phyloP scores from a whole-genome alignment of 495 filamentous ascomycete species.

The Penicillium antarcticum region DNA sequence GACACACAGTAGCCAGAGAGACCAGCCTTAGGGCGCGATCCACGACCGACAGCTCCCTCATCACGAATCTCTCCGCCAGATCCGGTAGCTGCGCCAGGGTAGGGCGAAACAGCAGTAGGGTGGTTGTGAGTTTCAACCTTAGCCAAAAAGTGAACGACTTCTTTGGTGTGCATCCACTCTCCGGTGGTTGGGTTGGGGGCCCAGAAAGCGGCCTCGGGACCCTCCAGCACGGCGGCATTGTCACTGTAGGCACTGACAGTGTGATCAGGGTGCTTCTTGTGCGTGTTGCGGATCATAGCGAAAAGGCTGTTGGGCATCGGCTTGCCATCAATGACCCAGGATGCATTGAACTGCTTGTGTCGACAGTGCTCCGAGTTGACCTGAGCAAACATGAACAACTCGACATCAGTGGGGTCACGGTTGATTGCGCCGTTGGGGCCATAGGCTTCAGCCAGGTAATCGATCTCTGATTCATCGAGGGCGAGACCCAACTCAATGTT shows the following conservation, averaged over 20 bases:
- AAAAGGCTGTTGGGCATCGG: conserved; percentile 77
- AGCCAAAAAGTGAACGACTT: conserved; percentile 80
- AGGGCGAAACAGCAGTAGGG: conserved; percentile 90
- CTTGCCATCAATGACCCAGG: conserved; percentile 93
- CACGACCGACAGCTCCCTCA: conserved; percentile 89
- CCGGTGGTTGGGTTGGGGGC: conserved; percentile 80
- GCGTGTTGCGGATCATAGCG: conserved; percentile 92
- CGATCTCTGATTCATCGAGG: conserved; percentile 82
- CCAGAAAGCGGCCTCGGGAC: conserved; percentile 73
- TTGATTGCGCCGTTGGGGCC: conserved; percentile 63
- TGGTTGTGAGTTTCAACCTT: conserved; percentile 99
- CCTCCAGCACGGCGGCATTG: conserved; percentile 90
- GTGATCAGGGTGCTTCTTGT: conserved; percentile 69
- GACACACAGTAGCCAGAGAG: conserved; percentile 92
- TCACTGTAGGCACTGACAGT: conserved; percentile 96
- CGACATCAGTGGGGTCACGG: conserved; percentile 79
- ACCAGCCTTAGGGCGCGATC: conserved; percentile 90
- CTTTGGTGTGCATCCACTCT: conserved; percentile 83
- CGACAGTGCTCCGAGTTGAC: conserved; percentile 66
- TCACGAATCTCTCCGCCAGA: conserved; percentile 94
- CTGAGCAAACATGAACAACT: conserved; percentile 99
- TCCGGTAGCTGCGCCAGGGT: conserved; percentile 81
- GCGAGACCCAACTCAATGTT: conserved; percentile 81
- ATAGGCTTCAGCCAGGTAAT: conserved; percentile 88
- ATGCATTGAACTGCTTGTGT: conserved; percentile 90